These are phyloP conservation scores for Cytospora paraplurivora DNA, from an alignment of 2,329 filamentous ascomycete species.

Conservation along the genomic window DNA sequence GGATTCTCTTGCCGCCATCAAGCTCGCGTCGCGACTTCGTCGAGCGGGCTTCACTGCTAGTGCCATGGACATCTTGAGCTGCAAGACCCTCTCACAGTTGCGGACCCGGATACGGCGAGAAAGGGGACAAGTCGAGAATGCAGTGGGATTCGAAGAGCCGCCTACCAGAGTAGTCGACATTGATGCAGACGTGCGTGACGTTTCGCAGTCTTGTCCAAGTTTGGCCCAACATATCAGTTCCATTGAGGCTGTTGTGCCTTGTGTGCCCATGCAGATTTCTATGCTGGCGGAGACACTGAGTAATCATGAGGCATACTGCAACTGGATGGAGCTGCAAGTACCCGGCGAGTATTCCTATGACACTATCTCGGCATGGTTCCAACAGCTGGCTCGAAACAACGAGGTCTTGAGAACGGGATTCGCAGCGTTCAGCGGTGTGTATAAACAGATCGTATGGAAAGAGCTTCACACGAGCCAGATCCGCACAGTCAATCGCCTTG, in stretches of 20 bases:
- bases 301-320: conserved; percentile 69
- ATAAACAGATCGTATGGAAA: conserved; percentile 67
- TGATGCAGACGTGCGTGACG: neutral
- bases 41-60: conserved; percentile 55
- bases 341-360: conserved; percentile 35
- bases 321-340: conserved; percentile 68
- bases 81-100: conserved; percentile 45
- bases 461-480: conserved; percentile 48
- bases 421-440: conserved; percentile 52
- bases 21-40: conserved; percentile 65
- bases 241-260: conserved; percentile 55
- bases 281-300: conserved; percentile 77
- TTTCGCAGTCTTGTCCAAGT: conserved; percentile 25
- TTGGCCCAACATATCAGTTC: conserved; percentile 40
- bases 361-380: conserved; percentile 53
- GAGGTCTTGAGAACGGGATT: conserved; percentile 77
- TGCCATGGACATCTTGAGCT: conserved; percentile 63
- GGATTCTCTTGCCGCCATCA: conserved; percentile 47
- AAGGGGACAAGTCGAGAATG: neutral
- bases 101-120: conserved; percentile 24
- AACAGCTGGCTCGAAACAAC: conserved; percentile 55
- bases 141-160: neutral
- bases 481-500: conserved; percentile 40
- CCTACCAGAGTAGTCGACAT: neutral
- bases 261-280: conserved; percentile 73